phyloP scores from a whole-genome alignment of 768 basidiomycete species.

The Suillus occidentalis region DNA sequence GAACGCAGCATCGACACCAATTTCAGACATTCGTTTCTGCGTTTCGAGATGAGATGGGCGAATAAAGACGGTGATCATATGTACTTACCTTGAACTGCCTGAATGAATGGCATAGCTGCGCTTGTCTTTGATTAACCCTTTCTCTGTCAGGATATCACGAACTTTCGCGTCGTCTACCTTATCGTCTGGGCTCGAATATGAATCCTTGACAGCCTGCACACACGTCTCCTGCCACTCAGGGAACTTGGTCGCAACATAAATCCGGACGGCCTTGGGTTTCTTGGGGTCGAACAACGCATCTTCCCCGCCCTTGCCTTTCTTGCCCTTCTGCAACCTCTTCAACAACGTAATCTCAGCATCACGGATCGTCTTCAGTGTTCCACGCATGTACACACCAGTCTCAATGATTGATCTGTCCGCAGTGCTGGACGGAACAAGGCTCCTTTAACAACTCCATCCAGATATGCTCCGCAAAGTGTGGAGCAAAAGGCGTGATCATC shows the following conservation, averaged over 20 bases:
- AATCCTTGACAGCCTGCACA: slow-evolving; percentile 70
- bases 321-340: slow-evolving; percentile 80
- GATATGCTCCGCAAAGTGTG: slow-evolving; percentile 93
- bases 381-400: slow-evolving; percentile 82
- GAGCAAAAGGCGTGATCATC: slow-evolving; percentile 76
- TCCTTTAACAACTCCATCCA: slow-evolving; percentile 76
- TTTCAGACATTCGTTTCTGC: slow-evolving; percentile 81
- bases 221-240: slow-evolving; percentile 92
- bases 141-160: slow-evolving; percentile 60
- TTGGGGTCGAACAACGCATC: slow-evolving; percentile 75
- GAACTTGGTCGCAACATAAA: slow-evolving; percentile 90
- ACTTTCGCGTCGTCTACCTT: slow-evolving; percentile 84
- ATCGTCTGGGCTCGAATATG: slow-evolving; percentile 56
- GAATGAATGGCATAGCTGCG: slow-evolving; percentile 90
- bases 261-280: slow-evolving; percentile 77
- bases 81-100: slow-evolving; percentile 81
- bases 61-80: neutral
- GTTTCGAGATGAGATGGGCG: slow-evolving; percentile 6
- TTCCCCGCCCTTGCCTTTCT: slow-evolving; percentile 50
- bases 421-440: slow-evolving; percentile 70
- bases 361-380: slow-evolving; percentile 87
- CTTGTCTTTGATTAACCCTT: slow-evolving; percentile 93
- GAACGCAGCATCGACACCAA: slow-evolving; percentile 77
- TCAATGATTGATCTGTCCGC: slow-evolving; percentile 71
- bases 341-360: slow-evolving; percentile 79